Evolutionary conservation across 805 yeast genomes (phyloP).

Genomic region (Alloascoidea africana): DNA sequence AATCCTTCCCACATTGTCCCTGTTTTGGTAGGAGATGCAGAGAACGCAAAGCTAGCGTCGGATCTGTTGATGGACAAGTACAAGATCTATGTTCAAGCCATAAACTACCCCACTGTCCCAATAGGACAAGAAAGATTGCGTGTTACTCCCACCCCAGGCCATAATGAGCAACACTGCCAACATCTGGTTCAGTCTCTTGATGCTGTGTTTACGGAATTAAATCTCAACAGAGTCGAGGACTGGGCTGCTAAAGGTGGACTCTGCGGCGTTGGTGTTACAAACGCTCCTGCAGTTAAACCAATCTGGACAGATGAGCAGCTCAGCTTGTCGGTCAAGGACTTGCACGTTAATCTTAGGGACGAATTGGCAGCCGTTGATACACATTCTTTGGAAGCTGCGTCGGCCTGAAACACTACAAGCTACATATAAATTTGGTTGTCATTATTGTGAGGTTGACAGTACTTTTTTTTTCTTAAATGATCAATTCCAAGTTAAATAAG

Average conservation of each 20-base stretch:
- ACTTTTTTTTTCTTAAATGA: too few species aligned
- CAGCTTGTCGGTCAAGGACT: conserved; percentile 39
- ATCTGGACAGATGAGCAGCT: conserved; percentile 85
- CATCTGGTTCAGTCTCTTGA: conserved; percentile 68
- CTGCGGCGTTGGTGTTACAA: conserved; percentile 69
- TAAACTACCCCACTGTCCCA: conserved; percentile 95
- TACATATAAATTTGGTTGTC: too few species aligned
- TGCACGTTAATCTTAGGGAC: conserved; percentile 23
- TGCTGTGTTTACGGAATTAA: conserved; percentile 60
- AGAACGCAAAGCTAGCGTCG: conserved; percentile 80
- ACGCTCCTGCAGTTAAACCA: conserved; percentile 34
- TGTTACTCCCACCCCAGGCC: conserved; percentile 99
- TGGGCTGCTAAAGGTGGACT: conserved; percentile 80
- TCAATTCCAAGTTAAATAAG: too few species aligned
- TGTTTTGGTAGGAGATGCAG: conserved; percentile 86
- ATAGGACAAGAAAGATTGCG: conserved; percentile 92
- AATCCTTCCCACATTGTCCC: conserved; percentile 98
- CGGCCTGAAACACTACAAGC: too few species aligned
- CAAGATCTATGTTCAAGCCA: conserved; percentile 91
- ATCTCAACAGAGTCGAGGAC: conserved; percentile 57
- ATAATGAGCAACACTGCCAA: conserved; percentile 61
- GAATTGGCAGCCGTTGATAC: not conserved
- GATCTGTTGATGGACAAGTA: conserved; percentile 76
- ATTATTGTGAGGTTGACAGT: too few species aligned
- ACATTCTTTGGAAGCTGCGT: not conserved